Percentiles rank a stretch among this genome's conserved stretches.
These are phyloP conservation scores for Amaranthus hypochondriacus DNA, from an alignment of 148 eudicot genomes.

Conservation along the genomic window DNA sequence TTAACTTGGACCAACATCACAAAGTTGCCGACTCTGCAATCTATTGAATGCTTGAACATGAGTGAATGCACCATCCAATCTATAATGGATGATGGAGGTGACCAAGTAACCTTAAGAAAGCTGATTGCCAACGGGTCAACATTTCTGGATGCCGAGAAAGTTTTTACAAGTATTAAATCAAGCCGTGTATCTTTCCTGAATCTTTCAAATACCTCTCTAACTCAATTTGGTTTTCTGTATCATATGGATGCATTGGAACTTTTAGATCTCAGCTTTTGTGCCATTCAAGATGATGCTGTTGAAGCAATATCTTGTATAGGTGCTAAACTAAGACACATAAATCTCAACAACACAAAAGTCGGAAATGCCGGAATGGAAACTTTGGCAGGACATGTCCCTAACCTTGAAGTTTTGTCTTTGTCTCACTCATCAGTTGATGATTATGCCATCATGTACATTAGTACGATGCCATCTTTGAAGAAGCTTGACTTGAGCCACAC, in stretches of 20 bases:
- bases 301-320: constrained; percentile 49
- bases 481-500: constrained; percentile 64
- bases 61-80: constrained; percentile 65
- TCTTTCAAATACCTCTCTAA: constrained; percentile 52
- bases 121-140: constrained; percentile 58
- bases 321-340: constrained; percentile 52
- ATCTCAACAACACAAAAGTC: constrained; percentile 63
- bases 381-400: constrained; percentile 76
- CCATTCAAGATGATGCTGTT: constrained; percentile 45
- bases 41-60: constrained; percentile 66
- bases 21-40: constrained; percentile 49
- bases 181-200: constrained; percentile 50
- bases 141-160: constrained; percentile 31
- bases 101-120: constrained; percentile 40
- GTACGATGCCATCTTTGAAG: constrained; percentile 69
- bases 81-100: constrained; percentile 41
- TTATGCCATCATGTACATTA: constrained; percentile 47
- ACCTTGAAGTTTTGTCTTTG: constrained; percentile 55
- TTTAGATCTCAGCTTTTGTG: constrained; percentile 62
- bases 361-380: constrained; percentile 58
- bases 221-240: constrained; percentile 41
- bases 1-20: constrained; percentile 84
- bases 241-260: constrained; percentile 50
- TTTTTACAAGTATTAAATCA: constrained; percentile 43
- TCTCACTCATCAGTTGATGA: constrained; percentile 58